A percentile compares a stretch with the other conserved stretches of the same genome.
Evolutionary conservation across 164 flowering plant species (phyloP).

Genomic region (grape (Vitis vinifera)): DNA sequence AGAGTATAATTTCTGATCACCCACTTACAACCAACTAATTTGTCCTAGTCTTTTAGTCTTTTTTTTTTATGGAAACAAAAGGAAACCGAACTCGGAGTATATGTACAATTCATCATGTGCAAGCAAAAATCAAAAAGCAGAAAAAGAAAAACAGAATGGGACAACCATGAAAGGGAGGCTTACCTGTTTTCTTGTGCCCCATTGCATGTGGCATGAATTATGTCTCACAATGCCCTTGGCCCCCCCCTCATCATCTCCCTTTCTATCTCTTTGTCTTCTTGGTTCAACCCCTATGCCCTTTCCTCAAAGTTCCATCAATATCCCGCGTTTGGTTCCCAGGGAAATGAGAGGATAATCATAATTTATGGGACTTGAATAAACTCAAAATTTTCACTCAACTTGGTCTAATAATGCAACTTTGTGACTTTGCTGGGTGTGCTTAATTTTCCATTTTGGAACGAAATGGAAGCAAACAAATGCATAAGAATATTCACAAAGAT

Average conservation of each 20-base stretch:
- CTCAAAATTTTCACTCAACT: too few relatives aligned
- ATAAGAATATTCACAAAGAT: too few relatives aligned
- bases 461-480: too few relatives aligned
- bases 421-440: too few relatives aligned
- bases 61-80: neutral
- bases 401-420: too few relatives aligned
- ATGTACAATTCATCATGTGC: neutral
- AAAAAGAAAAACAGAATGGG: slow-evolving; percentile 13
- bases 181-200: slow-evolving; percentile 22
- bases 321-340: neutral
- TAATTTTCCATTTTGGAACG: too few relatives aligned
- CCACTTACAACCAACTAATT: neutral
- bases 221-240: slow-evolving; percentile 3
- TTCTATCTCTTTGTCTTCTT: neutral
- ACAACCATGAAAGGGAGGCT: slow-evolving; percentile 23
- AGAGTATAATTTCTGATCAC: too few relatives aligned
- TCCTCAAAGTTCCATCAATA: neutral
- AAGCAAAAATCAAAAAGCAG: neutral
- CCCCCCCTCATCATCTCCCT: neutral
- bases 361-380: too few relatives aligned
- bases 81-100: neutral
- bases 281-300: neutral
- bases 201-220: slow-evolving; percentile 22
- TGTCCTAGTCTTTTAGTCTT: neutral
- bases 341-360: neutral